A percentile compares a stretch with the other conserved stretches of the same genome.
phyloP scores from a whole-genome alignment of 106 monocot genomes.

The Amphibolis antarctica region DNA sequence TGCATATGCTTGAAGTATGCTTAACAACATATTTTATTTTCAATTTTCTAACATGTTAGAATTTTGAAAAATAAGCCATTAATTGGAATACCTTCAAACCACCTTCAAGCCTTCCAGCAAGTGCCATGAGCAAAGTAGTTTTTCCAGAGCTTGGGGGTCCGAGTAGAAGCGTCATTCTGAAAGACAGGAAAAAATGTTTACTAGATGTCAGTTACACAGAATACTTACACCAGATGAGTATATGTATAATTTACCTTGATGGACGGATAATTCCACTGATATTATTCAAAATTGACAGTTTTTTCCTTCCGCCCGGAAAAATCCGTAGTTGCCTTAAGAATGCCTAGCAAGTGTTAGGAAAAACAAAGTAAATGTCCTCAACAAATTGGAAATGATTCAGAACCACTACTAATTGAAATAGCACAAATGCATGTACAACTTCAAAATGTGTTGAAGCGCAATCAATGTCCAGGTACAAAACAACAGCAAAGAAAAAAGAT shows the following conservation, averaged over 20 bases:
- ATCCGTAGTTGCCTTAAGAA: constrained; percentile 70
- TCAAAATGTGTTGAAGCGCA: too few relatives aligned
- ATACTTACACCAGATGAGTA: not conserved
- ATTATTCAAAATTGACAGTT: constrained; percentile 71
- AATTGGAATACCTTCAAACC: constrained; percentile 44
- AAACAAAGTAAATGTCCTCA: not conserved
- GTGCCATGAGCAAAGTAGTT: constrained; percentile 88
- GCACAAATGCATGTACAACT: too few relatives aligned
- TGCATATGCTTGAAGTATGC: too few relatives aligned
- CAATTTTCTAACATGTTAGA: too few relatives aligned
- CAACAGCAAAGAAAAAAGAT: too few relatives aligned
- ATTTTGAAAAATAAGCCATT: not conserved
- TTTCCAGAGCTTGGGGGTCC: constrained; percentile 99
- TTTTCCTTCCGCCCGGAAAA: constrained; percentile 64
- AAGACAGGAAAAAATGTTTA: constrained; percentile 1
- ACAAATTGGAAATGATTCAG: not conserved
- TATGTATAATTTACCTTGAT: constrained; percentile 47
- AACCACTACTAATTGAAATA: too few relatives aligned
- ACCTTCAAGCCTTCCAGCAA: constrained; percentile 77
- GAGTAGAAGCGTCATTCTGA: constrained; percentile 92
- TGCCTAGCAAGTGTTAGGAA: constrained; percentile 34
- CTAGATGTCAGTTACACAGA: not conserved
- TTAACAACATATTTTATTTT: too few relatives aligned
- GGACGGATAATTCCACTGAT: constrained; percentile 80
- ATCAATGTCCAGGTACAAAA: too few relatives aligned